These are phyloP conservation scores for Scytalidium lignicola DNA, from an alignment of 2,329 filamentous ascomycete species.

Conservation along the genomic window DNA sequence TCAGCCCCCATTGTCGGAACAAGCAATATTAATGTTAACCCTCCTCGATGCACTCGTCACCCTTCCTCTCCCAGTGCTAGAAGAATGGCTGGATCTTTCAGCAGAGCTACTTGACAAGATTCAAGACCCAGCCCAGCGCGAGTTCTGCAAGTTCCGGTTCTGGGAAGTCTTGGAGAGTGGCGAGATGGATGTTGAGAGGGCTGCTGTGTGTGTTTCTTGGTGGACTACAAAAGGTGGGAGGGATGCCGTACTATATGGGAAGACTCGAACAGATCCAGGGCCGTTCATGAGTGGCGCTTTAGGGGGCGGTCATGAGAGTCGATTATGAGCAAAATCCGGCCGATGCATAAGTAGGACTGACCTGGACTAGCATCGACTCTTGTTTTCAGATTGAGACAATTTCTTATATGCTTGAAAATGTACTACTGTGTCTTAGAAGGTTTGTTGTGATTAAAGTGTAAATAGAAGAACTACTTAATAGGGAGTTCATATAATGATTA, in stretches of 20 bases:
- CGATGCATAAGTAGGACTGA: too few species aligned
- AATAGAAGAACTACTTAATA: too few species aligned
- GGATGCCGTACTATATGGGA: slow-evolving; percentile 21
- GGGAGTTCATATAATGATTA: too few species aligned
- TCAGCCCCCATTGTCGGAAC: slow-evolving; percentile 45
- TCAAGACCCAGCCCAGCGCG: slow-evolving; percentile 48
- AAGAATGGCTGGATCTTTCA: slow-evolving; percentile 61
- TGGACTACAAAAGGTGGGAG: slow-evolving; percentile 50
- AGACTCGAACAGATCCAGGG: slow-evolving; percentile 7
- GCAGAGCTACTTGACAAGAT: slow-evolving; percentile 55
- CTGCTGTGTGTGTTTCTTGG: slow-evolving; percentile 61
- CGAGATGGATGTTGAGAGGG: slow-evolving; percentile 67
- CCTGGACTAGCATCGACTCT: too few species aligned
- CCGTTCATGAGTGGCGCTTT: slow-evolving; percentile 26
- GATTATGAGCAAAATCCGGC: slow-evolving; percentile 12
- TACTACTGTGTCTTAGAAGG: too few species aligned
- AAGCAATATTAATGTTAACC: slow-evolving; percentile 58
- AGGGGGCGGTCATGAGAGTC: slow-evolving; percentile 13
- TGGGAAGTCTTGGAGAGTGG: slow-evolving; percentile 61
- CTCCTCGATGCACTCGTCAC: slow-evolving; percentile 61
- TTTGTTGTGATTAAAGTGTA: too few species aligned
- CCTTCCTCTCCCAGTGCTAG: slow-evolving; percentile 51
- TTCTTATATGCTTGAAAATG: too few species aligned
- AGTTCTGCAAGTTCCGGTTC: slow-evolving; percentile 54
- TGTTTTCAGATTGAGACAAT: too few species aligned